Conservation (phyloP, 257 asterid species). For the Eucommia ulmoides region DNA sequence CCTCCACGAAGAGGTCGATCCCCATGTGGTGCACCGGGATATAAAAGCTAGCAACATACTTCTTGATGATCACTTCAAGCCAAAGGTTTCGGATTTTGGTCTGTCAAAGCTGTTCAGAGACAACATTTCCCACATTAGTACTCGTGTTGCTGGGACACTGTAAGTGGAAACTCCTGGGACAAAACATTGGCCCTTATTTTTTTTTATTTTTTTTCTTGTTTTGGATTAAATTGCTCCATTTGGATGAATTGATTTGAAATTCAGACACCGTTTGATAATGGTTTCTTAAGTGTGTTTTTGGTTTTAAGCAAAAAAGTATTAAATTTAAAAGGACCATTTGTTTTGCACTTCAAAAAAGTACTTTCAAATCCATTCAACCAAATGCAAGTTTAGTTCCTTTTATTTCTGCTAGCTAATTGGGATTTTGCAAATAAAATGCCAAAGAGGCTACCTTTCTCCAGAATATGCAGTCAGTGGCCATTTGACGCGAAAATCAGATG, state of each 20-base stretch:
- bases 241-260: no score
- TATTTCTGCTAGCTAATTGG: constrained; percentile 9
- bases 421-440: constrained; percentile 5
- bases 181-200: no score
- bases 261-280: no score
- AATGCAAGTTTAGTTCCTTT: neutral
- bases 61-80: constrained; percentile 41
- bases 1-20: constrained; percentile 61
- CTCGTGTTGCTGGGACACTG: constrained; percentile 86
- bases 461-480: constrained; percentile 79
- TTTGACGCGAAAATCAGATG: constrained; percentile 64
- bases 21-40: constrained; percentile 65
- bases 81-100: constrained; percentile 79
- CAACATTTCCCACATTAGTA: constrained; percentile 48
- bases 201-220: no score
- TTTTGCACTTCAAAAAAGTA: neutral
- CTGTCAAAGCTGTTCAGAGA: constrained; percentile 55
- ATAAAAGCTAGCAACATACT: constrained; percentile 69
- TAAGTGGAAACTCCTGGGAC: no score
- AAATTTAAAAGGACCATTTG: no score
- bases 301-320: no score
- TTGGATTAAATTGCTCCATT: no score
- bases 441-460: constrained; percentile 75
- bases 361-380: neutral
- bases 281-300: no score